These are phyloP conservation scores for Euptelea pleiosperma DNA, from an alignment of 164 flowering plant genomes.

Conservation along the genomic window DNA sequence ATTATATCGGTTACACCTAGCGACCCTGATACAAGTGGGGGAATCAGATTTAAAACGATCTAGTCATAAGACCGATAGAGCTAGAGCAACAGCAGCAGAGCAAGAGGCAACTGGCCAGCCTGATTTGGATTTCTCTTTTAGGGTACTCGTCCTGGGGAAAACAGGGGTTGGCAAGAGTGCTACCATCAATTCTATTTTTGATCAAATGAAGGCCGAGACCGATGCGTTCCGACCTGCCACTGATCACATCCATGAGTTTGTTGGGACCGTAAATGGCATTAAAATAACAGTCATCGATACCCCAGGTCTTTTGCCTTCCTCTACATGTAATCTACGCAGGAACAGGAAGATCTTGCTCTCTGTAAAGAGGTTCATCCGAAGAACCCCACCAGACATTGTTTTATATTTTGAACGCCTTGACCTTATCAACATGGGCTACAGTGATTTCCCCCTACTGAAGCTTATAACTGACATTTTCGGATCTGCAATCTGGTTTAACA, in stretches of 20 bases:
- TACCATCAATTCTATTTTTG: constrained; percentile 86
- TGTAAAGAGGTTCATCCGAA: constrained; percentile 58
- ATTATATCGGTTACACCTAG: constrained; percentile 74
- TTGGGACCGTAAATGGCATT: constrained; percentile 62
- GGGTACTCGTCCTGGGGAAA: constrained; percentile 82
- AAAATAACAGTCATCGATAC: constrained; percentile 76
- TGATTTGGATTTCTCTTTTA: constrained; percentile 61
- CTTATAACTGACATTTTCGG: constrained; percentile 85
- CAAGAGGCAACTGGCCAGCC: constrained; percentile 59
- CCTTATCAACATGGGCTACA: constrained; percentile 52
- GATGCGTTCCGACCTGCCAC: constrained; percentile 89
- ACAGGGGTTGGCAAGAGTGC: constrained; percentile 98
- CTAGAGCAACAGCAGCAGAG: constrained; percentile 51
- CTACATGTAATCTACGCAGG: constrained; percentile 36
- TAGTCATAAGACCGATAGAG: constrained; percentile 40
- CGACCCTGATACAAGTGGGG: constrained; percentile 66
- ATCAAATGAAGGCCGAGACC: constrained; percentile 54
- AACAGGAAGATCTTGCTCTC: constrained; percentile 71
- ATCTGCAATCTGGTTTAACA: constrained; percentile 84
- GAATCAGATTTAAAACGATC: constrained; percentile 61
- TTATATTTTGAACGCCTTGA: constrained; percentile 91
- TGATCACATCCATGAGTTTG: constrained; percentile 54
- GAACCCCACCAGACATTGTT: constrained; percentile 77
- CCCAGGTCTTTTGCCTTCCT: constrained; percentile 81
- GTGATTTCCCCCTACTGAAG: constrained; percentile 77